Conservation (phyloP, 176 grass and related monocot species). For the Puccinellia tenuiflora region DNA sequence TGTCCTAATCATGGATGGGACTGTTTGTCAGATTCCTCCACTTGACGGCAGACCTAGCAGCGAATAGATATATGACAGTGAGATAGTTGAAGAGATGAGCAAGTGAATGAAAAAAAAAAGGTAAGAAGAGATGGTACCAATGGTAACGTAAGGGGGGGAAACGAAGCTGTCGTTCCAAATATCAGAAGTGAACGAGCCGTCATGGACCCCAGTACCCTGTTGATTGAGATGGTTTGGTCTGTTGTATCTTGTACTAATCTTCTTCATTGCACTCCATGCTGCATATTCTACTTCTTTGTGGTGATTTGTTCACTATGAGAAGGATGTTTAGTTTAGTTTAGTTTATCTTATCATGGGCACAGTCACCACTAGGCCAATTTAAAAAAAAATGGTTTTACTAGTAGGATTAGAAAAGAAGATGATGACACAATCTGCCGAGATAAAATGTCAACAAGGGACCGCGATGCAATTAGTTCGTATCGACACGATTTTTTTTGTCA, state of each 20-base stretch:
- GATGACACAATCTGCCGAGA: background rate
- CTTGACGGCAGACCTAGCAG: background rate
- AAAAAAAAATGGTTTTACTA: background rate
- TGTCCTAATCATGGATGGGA: background rate
- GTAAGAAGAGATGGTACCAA: background rate
- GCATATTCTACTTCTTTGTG: background rate
- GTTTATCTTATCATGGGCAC: background rate
- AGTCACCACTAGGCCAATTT: background rate
- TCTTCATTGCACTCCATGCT: background rate
- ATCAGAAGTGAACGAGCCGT: slow-evolving; percentile 23
- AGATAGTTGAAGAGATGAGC: background rate
- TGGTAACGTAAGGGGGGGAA: background rate
- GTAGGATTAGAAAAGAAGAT: background rate
- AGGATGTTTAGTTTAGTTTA: background rate
- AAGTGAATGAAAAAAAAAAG: background rate
- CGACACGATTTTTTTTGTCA: background rate
- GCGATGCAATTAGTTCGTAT: background rate
- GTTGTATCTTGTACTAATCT: background rate
- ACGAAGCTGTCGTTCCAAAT: background rate
- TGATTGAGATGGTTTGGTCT: background rate
- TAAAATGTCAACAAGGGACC: background rate
- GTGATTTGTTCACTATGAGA: slow-evolving; percentile 2
- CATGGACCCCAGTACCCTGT: background rate
- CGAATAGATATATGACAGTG: background rate
- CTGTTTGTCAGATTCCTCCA: slow-evolving; percentile 24